Base-by-base conservation (phyloP, 1,139 yeast genomes). In the Ogataea hybrid region DNA sequence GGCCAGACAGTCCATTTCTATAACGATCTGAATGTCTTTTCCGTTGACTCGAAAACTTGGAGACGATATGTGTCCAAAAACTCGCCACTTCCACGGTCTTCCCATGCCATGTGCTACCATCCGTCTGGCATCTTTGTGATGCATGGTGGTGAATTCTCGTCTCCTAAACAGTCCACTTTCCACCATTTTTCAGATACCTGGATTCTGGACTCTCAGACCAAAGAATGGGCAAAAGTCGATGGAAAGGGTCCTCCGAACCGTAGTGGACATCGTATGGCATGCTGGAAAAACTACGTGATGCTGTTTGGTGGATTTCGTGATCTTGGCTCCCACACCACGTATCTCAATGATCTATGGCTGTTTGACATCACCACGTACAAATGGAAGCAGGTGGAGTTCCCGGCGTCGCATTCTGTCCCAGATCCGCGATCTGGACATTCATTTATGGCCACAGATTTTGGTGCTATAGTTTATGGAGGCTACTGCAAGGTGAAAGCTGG, bases 181-280 rank as follows among this genome's bases (percentile, higher is more conserved):
- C 94, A 92, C 63, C 98, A 92, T 64, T 92, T 88, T 62, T 94
- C 96, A 15, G 98, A 92, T 59, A 84, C 96, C 3, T 92, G 97
- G 97, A 72, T 90, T 41, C 68, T 92, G 47, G 97, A 92, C 57
- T 77, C 90, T 1, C 80, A 77, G 25, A 71, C 84, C 12, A 88
- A 86, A 56, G 96, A 89, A 64, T 92, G 97, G 97, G 73, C 86
- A 18, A 89, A 89, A 58, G 68, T 89, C 6, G 97, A 92, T 43
- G 69, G 70, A 37, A 84, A 82, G 52, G 81, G 84, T 1, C 98
- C 98, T 1, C 70, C 82, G 21, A 86, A 96, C 0, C 71, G 98
- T 50, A 88, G 96, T 0, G 98, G 98, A 23, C 96, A 90, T 58
- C 72, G 97, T 51, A 74, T 92, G 76, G 75, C 94, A 0, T 81